phyloP scores from a whole-genome alignment of 371 early-diverging fungal species.

The Mycotypha africana region DNA sequence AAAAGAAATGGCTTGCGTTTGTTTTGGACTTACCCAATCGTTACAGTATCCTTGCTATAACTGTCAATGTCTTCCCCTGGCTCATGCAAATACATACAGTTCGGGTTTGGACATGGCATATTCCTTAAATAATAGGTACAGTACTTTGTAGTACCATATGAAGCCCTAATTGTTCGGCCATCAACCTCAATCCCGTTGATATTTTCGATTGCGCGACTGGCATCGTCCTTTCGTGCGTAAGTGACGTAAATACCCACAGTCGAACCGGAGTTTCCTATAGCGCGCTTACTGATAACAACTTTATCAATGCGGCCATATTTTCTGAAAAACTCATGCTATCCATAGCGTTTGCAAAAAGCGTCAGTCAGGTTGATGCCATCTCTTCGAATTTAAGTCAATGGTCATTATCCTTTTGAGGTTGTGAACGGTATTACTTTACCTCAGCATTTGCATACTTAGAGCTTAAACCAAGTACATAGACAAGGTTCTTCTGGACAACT shows the following conservation, averaged over 20 bases:
- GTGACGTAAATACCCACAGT: slow-evolving; percentile 85
- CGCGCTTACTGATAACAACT: slow-evolving; percentile 76
- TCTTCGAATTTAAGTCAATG: too few species aligned
- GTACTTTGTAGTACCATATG: slow-evolving; percentile 88
- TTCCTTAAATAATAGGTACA: slow-evolving; percentile 78
- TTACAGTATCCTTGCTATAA: slow-evolving; percentile 46
- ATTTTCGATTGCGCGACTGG: slow-evolving; percentile 81
- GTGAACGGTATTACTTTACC: slow-evolving; percentile 48
- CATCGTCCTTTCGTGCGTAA: slow-evolving; percentile 84
- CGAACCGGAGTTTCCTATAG: slow-evolving; percentile 38
- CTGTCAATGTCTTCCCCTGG: slow-evolving; percentile 73
- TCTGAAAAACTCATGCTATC: slow-evolving; percentile 84
- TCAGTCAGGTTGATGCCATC: too few species aligned
- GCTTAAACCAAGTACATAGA: slow-evolving; percentile 91
- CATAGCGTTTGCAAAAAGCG: too few species aligned
- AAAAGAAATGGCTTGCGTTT: too few species aligned
- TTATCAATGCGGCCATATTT: slow-evolving; percentile 93
- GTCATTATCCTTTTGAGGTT: too few species aligned
- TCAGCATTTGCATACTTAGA: slow-evolving; percentile 82
- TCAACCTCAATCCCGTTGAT: slow-evolving; percentile 88
- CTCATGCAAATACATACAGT: slow-evolving; percentile 85
- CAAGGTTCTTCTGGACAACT: slow-evolving; percentile 93
- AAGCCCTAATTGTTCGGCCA: slow-evolving; percentile 77
- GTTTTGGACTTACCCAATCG: slow-evolving; percentile 45
- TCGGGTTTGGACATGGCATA: slow-evolving; percentile 72